These are phyloP conservation scores for Bonia amplexicaulis DNA, from an alignment of 176 grass and related monocot species.

Conservation along the genomic window DNA sequence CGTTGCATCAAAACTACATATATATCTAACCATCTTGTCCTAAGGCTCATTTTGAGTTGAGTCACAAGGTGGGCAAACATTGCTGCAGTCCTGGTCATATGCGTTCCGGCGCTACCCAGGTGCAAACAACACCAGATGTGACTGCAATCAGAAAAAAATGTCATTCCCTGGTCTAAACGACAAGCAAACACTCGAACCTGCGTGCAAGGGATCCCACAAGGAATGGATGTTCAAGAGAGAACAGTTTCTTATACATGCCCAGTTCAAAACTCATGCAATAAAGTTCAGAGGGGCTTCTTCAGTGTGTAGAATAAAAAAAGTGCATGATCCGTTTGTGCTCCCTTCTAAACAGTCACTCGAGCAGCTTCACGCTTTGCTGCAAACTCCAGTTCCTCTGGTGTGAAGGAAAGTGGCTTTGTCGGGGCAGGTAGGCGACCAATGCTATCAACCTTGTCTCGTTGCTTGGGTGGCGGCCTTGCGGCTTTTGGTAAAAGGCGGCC, in stretches of 20 bases:
- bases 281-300: neutral
- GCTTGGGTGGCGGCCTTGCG: constrained; percentile 86
- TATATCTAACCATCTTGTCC: too few relatives aligned
- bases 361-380: constrained; percentile 38
- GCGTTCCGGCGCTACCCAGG: too few relatives aligned
- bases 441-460: constrained; percentile 72
- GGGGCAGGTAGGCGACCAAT: constrained; percentile 78
- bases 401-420: constrained; percentile 76
- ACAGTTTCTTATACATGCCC: constrained; percentile 2
- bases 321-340: neutral
- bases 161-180: neutral
- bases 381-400: constrained; percentile 44
- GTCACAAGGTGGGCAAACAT: too few relatives aligned
- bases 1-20: too few relatives aligned
- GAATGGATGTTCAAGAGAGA: neutral
- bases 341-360: constrained; percentile 3
- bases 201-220: neutral
- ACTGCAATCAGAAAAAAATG: neutral
- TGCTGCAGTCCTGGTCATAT: too few relatives aligned
- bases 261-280: neutral
- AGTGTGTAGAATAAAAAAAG: constrained; percentile 2
- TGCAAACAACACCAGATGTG: neutral
- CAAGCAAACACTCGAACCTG: neutral
- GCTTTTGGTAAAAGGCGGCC: constrained; percentile 71
- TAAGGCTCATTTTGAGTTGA: too few relatives aligned